Percentiles rank a stretch among this genome's conserved stretches.
Conservation (phyloP, 305 asterid genomes). For the Solanum aculeatissimum region DNA sequence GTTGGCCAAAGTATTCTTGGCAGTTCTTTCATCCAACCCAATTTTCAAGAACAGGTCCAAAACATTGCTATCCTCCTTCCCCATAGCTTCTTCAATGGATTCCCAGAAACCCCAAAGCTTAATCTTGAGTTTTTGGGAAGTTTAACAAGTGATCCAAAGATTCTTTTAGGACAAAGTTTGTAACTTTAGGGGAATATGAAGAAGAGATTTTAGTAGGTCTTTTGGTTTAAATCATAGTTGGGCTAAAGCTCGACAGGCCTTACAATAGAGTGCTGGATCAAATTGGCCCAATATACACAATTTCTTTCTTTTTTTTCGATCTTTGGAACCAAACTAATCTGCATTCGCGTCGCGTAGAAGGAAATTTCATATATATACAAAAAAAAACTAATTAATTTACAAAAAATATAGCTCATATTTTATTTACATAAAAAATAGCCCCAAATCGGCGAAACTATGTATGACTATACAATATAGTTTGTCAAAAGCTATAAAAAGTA, state of each 20-base stretch:
- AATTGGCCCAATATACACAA: neutral
- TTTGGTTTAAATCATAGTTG: neutral
- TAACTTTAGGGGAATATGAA: neutral
- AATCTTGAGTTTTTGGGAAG: neutral
- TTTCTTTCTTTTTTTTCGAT: too few species aligned
- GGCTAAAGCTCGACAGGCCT: neutral
- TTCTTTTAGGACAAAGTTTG: neutral
- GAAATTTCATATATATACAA: too few species aligned
- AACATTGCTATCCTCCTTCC: slow-evolving; percentile 19
- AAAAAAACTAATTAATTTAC: too few species aligned
- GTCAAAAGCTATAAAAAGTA: too few species aligned
- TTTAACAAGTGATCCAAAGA: neutral
- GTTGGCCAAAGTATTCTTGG: slow-evolving; percentile 78
- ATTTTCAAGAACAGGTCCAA: slow-evolving; percentile 61
- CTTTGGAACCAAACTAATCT: too few species aligned
- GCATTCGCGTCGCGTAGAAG: too few species aligned
- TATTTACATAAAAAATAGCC: too few species aligned
- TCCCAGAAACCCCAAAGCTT: neutral
- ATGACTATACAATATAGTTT: too few species aligned
- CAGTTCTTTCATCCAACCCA: slow-evolving; percentile 78
- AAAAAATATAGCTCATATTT: too few species aligned
- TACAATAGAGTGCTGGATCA: neutral
- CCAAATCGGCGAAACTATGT: too few species aligned
- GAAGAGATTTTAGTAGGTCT: neutral
- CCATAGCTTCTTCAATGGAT: slow-evolving; percentile 2